phyloP scores from a whole-genome alignment of 2,329 filamentous ascomycete species.

The Sarocladium brachiariae region DNA sequence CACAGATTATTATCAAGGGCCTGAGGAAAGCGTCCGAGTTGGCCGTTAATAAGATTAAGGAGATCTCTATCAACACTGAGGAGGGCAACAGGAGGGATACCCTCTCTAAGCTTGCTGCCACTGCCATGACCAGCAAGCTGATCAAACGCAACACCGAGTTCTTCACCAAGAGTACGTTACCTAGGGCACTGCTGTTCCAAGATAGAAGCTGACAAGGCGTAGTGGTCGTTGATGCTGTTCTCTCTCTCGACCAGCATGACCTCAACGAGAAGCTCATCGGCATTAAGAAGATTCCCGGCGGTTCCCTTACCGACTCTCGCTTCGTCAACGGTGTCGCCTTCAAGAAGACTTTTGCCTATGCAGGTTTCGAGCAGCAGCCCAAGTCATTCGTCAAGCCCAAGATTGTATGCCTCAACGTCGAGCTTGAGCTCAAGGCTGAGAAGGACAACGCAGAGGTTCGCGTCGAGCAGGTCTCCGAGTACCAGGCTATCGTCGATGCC shows the following conservation, averaged over 20 bases:
- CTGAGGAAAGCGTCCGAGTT: conserved; percentile 79
- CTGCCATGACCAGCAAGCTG: conserved; percentile 98
- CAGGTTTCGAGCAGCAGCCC: conserved; percentile 97
- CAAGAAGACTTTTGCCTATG: conserved; percentile 99
- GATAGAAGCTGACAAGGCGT: conserved; percentile 21
- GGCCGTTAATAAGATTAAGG: conserved; percentile 98
- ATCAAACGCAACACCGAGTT: conserved; percentile 96
- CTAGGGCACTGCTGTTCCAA: neutral
- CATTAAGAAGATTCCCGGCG: conserved; percentile 96
- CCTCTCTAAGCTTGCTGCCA: conserved; percentile 80
- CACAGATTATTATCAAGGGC: conserved; percentile 96
- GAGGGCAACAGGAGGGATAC: conserved; percentile 84
- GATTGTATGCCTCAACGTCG: conserved; percentile 95
- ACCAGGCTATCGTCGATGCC: conserved; percentile 97
- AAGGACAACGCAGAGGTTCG: conserved; percentile 99
- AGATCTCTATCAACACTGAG: conserved; percentile 82
- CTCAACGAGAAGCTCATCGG: conserved; percentile 97
- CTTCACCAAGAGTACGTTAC: conserved; percentile 83
- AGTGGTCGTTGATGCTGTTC: conserved; percentile 97
- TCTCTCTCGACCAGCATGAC: conserved; percentile 92
- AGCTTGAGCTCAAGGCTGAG: conserved; percentile 96
- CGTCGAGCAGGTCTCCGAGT: conserved; percentile 97
- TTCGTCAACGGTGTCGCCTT: conserved; percentile 98
- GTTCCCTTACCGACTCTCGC: conserved; percentile 89
- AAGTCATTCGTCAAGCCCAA: conserved; percentile 92